Conservation (phyloP, 2,329 filamentous ascomycete genomes). For the Fusarium sublunatum region DNA sequence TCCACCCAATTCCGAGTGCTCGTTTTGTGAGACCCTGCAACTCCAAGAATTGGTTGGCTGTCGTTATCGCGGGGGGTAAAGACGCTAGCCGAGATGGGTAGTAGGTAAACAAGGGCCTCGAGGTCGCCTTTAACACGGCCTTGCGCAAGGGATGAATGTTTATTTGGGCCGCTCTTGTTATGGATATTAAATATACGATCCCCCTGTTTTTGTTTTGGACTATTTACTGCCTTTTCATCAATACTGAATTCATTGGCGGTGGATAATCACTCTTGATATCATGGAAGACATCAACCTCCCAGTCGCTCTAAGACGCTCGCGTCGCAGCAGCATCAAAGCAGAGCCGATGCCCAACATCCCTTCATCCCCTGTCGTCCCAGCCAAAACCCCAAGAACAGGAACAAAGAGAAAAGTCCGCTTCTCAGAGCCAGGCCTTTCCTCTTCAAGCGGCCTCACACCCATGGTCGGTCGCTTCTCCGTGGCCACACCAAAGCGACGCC, state of each 20-base stretch:
- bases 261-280: not conserved
- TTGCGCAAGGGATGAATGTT: slow-evolving; percentile 25
- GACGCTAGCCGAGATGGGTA: slow-evolving; percentile 56
- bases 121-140: slow-evolving; percentile 26
- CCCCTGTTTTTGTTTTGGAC: slow-evolving; percentile 11
- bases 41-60: slow-evolving; percentile 44
- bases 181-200: slow-evolving; percentile 23
- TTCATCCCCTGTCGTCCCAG: slow-evolving; percentile 20
- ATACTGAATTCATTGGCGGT: not conserved
- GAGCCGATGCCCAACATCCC: slow-evolving; percentile 38
- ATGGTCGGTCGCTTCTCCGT: slow-evolving; percentile 66
- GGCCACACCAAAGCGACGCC: slow-evolving; percentile 52
- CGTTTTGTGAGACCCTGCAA: slow-evolving; percentile 42
- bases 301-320: slow-evolving; percentile 66
- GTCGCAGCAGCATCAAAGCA: slow-evolving; percentile 56
- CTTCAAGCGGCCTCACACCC: slow-evolving; percentile 66
- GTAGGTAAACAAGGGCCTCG: slow-evolving; percentile 51
- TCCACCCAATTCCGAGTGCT: slow-evolving; percentile 7
- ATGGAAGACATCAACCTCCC: slow-evolving; percentile 60
- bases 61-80: slow-evolving; percentile 34
- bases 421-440: slow-evolving; percentile 64
- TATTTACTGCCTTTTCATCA: not conserved
- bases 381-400: slow-evolving; percentile 48
- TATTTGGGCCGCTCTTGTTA: slow-evolving; percentile 19
- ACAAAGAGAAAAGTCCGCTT: slow-evolving; percentile 66